Conservation (phyloP, 2,329 filamentous ascomycete species). For the Kalaharituber pfeilii region DNA sequence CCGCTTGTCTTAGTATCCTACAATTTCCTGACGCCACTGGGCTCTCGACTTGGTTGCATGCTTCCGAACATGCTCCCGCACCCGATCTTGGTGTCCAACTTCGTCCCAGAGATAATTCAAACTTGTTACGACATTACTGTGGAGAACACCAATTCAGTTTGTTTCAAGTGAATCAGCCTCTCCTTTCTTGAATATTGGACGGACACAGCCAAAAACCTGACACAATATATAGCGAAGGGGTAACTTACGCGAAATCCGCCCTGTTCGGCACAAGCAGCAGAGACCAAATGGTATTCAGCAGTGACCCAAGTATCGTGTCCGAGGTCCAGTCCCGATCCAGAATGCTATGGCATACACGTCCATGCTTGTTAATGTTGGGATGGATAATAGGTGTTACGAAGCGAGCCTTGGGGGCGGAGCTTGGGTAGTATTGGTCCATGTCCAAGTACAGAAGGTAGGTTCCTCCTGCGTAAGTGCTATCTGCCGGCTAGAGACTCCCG, state of each 20-base stretch:
- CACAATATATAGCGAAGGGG: background rate
- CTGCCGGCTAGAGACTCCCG: constrained; percentile 17
- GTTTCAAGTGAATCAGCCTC: too few relatives aligned
- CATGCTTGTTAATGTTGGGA: constrained; percentile 28
- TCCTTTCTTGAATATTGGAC: too few relatives aligned
- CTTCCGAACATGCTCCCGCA: constrained; percentile 14
- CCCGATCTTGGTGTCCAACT: constrained; percentile 16
- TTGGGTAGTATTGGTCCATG: constrained; percentile 26
- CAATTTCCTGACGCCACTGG: constrained; percentile 5
- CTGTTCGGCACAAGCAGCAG: constrained; percentile 15
- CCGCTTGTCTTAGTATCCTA: too few relatives aligned
- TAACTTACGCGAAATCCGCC: constrained; percentile 15
- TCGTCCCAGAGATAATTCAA: constrained; percentile 20
- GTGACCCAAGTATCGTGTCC: constrained; percentile 16
- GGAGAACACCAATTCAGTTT: background rate
- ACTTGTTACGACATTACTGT: constrained; percentile 14
- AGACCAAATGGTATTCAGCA: constrained; percentile 15
- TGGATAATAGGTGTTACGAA: constrained; percentile 28
- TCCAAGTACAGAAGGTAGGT: constrained; percentile 27
- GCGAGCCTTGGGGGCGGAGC: constrained; percentile 25
- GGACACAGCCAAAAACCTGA: too few relatives aligned
- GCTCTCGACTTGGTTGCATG: constrained; percentile 13
- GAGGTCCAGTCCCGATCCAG: constrained; percentile 19
- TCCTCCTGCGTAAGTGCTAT: constrained; percentile 24
- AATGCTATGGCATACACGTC: constrained; percentile 26